A percentile compares a stretch with the other conserved stretches of the same genome.
Evolutionary conservation across 495 filamentous ascomycete genomes (phyloP).

Genomic region (Tuber borchii): DNA sequence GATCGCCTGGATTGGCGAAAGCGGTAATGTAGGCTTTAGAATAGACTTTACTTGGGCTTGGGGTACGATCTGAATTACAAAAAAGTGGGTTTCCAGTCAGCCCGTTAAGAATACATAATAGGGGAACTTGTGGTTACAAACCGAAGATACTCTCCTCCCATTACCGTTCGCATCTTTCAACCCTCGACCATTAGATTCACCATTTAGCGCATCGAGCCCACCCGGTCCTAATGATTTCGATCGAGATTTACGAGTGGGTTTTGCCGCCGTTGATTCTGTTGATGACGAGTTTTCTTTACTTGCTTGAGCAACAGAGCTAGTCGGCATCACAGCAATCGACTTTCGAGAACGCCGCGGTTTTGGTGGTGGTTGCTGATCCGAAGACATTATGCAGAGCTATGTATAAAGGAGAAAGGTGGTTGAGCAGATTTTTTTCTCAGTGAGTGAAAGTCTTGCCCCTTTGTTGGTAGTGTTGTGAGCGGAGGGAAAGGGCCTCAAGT

Average conservation of each 20-base stretch:
- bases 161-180: constrained; percentile 68
- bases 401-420: neutral
- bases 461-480: neutral
- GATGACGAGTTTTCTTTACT: constrained; percentile 40
- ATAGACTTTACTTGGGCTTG: constrained; percentile 66
- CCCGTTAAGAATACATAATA: neutral
- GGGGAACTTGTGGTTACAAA: constrained; percentile 13
- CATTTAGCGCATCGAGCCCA: constrained; percentile 64
- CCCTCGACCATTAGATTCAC: constrained; percentile 8
- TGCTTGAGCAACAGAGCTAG: constrained; percentile 37
- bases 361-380: constrained; percentile 12
- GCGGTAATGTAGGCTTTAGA: constrained; percentile 71
- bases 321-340: constrained; percentile 64
- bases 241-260: constrained; percentile 63
- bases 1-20: constrained; percentile 47
- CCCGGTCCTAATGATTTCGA: constrained; percentile 95
- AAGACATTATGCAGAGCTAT: constrained; percentile 16
- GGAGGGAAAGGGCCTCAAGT: neutral
- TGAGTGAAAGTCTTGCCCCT: neutral
- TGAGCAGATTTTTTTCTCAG: neutral
- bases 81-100: neutral
- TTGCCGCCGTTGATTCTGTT: constrained; percentile 43
- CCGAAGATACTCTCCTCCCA: constrained; percentile 45
- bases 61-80: constrained; percentile 49
- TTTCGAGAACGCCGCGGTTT: constrained; percentile 61